Percentiles rank a stretch among this genome's conserved stretches.
phyloP scores from a whole-genome alignment of 495 filamentous ascomycete species.

The Penicillium ochrochloron region DNA sequence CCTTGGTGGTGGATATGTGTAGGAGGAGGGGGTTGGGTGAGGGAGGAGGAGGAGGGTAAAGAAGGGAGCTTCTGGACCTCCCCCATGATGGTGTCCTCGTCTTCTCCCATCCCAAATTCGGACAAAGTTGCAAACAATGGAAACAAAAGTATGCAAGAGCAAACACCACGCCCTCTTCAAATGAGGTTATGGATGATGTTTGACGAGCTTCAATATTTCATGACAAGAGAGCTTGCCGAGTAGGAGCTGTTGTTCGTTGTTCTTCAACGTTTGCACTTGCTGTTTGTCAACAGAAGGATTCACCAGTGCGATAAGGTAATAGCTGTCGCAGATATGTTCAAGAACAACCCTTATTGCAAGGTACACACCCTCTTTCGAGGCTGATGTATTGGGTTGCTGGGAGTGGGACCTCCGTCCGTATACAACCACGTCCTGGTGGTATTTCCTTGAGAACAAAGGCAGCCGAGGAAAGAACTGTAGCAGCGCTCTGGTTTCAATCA shows the following conservation, averaged over 20 bases:
- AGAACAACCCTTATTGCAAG: neutral
- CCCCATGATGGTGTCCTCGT: conserved; percentile 50
- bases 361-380: neutral
- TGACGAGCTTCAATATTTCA: conserved; percentile 28
- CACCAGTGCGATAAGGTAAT: conserved; percentile 7
- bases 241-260: neutral
- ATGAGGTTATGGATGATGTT: neutral
- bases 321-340: neutral
- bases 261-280: conserved; percentile 5
- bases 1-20: conserved; percentile 24
- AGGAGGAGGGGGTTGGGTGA: conserved; percentile 20
- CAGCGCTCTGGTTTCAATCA: neutral
- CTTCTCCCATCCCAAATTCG: conserved; percentile 37
- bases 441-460: conserved; percentile 14
- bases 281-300: neutral
- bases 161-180: conserved; percentile 9
- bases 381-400: neutral
- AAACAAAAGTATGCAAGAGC: neutral
- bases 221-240: conserved; percentile 22
- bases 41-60: conserved; percentile 24
- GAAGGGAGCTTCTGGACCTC: conserved; percentile 32
- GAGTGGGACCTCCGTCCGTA: conserved; percentile 11
- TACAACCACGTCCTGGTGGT: conserved; percentile 17
- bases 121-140: neutral
- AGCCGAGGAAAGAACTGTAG: neutral